Percentiles rank a stretch among this genome's conserved stretches.
These are phyloP conservation scores for Sarocladiaceae sp. DNA, from an alignment of 2,329 filamentous ascomycete genomes.

Conservation along the genomic window DNA sequence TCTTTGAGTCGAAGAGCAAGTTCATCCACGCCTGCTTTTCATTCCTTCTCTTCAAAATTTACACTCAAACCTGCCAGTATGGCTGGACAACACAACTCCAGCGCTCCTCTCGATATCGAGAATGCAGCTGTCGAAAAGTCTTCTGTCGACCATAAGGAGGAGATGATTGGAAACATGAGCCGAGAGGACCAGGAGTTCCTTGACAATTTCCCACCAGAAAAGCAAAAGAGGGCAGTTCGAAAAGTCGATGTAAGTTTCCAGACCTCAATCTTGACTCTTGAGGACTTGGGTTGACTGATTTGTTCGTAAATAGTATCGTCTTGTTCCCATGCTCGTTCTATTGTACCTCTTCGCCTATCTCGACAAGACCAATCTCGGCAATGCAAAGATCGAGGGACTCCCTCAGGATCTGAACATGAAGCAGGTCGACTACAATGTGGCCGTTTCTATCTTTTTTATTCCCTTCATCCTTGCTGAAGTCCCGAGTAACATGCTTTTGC, in stretches of 20 bases:
- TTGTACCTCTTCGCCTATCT: conserved; percentile 37
- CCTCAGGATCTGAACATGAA: conserved; percentile 40
- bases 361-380: conserved; percentile 26
- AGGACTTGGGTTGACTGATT: too few relatives aligned
- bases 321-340: conserved; percentile 25
- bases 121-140: conserved; percentile 19
- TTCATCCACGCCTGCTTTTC: background rate
- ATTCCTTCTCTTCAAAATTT: too few relatives aligned
- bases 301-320: conserved; percentile 16
- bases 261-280: too few relatives aligned
- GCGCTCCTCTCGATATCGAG: conserved; percentile 20
- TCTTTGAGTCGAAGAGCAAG: too few relatives aligned
- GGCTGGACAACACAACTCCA: conserved; percentile 10
- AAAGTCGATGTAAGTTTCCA: conserved; percentile 25
- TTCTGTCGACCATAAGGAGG: conserved; percentile 19
- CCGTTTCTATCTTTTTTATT: conserved; percentile 26
- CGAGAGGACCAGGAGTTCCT: conserved; percentile 27
- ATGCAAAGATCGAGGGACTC: conserved; percentile 45
- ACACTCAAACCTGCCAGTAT: conserved; percentile 11
- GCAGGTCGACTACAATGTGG: conserved; percentile 41
- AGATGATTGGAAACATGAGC: conserved; percentile 14
- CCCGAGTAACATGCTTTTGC: conserved; percentile 32
- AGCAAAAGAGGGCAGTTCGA: conserved; percentile 23
- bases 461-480: conserved; percentile 48
- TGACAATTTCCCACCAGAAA: conserved; percentile 23